A percentile compares a stretch with the other conserved stretches of the same genome.
phyloP scores from a whole-genome alignment of 2,329 filamentous ascomycete genomes.

The Knufia petricola region DNA sequence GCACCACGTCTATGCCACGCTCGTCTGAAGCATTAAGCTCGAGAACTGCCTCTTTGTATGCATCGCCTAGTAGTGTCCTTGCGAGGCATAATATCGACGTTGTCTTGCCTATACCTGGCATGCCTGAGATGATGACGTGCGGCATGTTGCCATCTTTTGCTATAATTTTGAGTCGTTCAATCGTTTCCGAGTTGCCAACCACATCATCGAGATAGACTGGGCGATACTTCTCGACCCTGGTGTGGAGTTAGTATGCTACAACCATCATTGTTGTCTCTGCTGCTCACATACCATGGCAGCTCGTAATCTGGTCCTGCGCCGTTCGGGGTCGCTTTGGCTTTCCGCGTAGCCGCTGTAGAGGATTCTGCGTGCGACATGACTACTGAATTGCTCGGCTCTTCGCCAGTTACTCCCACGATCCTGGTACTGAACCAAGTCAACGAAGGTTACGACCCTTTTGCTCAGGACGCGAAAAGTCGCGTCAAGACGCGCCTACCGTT shows the following conservation, averaged over 20 bases:
- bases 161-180: slow-evolving; percentile 95
- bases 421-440: too few species aligned
- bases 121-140: slow-evolving; percentile 97
- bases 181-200: slow-evolving; percentile 94
- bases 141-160: slow-evolving; percentile 99
- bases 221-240: slow-evolving; percentile 95
- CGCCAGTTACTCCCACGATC: too few species aligned
- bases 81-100: slow-evolving; percentile 91
- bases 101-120: slow-evolving; percentile 98
- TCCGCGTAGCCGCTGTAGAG: slow-evolving; percentile 34
- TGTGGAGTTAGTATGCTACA: not conserved
- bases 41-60: slow-evolving; percentile 94
- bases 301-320: slow-evolving; percentile 38
- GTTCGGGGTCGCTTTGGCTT: slow-evolving; percentile 32
- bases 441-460: too few species aligned
- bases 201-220: slow-evolving; percentile 93
- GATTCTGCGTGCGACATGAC: slow-evolving; percentile 34
- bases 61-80: slow-evolving; percentile 77
- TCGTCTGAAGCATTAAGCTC: slow-evolving; percentile 96
- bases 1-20: slow-evolving; percentile 92
- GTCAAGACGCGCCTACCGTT: not conserved
- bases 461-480: not conserved
- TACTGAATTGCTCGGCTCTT: too few species aligned
- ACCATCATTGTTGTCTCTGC: slow-evolving; percentile 3
- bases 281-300: slow-evolving; percentile 34